These are phyloP conservation scores for Lolium rigidum DNA, from an alignment of 176 grass and related monocot genomes.

Conservation along the genomic window DNA sequence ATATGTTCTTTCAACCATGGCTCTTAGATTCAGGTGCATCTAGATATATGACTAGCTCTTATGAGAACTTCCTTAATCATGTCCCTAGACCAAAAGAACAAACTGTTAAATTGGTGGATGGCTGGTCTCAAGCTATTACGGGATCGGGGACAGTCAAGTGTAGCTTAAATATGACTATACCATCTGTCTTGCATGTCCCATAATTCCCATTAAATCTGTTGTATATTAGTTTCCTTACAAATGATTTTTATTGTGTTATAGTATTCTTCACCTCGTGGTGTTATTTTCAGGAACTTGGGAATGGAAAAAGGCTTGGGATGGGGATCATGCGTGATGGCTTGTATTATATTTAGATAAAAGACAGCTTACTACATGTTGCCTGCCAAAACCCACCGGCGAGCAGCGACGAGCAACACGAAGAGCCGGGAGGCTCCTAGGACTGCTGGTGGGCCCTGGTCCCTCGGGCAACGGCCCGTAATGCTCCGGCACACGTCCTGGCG, in stretches of 20 bases:
- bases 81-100: background rate
- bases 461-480: too few relatives aligned
- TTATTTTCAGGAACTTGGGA: background rate
- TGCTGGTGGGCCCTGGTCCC: too few relatives aligned
- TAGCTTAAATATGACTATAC: background rate
- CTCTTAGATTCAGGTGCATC: background rate
- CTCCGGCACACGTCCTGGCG: too few relatives aligned
- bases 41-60: background rate
- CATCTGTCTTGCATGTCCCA: background rate
- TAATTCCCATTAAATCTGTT: background rate
- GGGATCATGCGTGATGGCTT: background rate
- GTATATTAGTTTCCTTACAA: background rate
- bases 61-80: background rate
- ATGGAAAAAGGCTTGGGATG: background rate
- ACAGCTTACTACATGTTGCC: too few relatives aligned
- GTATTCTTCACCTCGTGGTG: background rate
- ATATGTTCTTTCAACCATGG: background rate
- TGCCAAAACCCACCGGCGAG: too few relatives aligned
- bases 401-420: too few relatives aligned
- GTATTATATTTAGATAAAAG: background rate
- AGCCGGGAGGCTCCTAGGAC: too few relatives aligned
- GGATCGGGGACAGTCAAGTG: background rate
- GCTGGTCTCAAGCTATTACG: background rate
- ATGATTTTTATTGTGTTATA: background rate
- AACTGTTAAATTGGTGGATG: background rate